Conservation (phyloP, 257 asterid species). For the Solanum sparsipilum region DNA sequence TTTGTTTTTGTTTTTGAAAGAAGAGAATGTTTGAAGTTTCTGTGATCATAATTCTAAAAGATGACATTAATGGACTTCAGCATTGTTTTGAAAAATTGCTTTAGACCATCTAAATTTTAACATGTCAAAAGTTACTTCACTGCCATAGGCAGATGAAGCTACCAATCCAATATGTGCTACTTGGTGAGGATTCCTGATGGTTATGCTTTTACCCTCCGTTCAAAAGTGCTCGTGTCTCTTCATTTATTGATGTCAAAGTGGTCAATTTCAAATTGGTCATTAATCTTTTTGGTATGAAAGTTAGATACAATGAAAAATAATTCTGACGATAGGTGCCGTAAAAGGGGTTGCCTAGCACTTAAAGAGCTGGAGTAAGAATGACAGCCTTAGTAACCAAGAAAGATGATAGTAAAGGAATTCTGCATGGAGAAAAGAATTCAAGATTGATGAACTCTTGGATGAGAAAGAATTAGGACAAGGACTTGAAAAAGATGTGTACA, state of each 20-base stretch:
- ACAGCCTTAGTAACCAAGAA: not conserved
- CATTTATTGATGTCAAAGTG: not conserved
- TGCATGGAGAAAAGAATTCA: slow-evolving; percentile 72
- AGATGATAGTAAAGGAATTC: not conserved
- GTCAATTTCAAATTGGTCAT: not conserved
- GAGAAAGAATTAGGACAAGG: slow-evolving; percentile 51
- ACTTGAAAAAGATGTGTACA: slow-evolving; percentile 69
- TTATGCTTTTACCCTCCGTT: not conserved
- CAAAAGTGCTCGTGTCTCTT: not conserved
- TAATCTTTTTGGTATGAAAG: not conserved
- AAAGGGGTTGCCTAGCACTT: not conserved
- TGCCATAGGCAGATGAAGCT: not conserved
- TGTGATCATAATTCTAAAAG: not conserved
- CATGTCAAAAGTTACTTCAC: not conserved
- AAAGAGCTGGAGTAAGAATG: not conserved
- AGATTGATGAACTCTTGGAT: slow-evolving; percentile 50
- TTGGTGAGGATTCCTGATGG: not conserved
- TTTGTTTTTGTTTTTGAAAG: not conserved
- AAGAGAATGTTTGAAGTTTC: not conserved
- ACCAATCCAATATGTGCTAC: not conserved
- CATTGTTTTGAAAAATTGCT: not conserved
- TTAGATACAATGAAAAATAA: not conserved
- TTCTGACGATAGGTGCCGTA: not conserved
- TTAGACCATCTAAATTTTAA: not conserved
- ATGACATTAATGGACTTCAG: not conserved